Evolutionary conservation across 1,284 basidiomycete genomes (phyloP).

Genomic region (Marasmius fiardii): DNA sequence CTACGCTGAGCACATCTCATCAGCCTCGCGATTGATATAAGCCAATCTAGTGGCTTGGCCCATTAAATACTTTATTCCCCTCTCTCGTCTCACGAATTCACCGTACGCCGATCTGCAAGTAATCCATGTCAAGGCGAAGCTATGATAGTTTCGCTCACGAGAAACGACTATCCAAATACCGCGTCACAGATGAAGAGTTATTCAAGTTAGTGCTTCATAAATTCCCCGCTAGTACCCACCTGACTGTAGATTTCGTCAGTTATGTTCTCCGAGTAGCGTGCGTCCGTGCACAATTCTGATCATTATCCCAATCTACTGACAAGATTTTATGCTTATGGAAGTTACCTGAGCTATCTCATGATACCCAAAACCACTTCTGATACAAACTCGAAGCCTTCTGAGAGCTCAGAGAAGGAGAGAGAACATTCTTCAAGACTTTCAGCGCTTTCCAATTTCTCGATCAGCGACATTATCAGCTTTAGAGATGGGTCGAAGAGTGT

Average conservation of each 20-base stretch:
- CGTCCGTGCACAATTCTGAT: constrained; percentile 29
- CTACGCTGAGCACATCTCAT: no score
- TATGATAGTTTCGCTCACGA: constrained; percentile 65
- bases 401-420: constrained; percentile 47
- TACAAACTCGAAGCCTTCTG: constrained; percentile 23
- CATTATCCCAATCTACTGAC: constrained; percentile 6
- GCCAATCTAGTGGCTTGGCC: no score
- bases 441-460: constrained; percentile 74
- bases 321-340: constrained; percentile 25
- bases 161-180: constrained; percentile 67
- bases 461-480: constrained; percentile 79
- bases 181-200: constrained; percentile 76
- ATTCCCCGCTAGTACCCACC: constrained; percentile 8
- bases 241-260: constrained; percentile 33
- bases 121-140: constrained; percentile 63
- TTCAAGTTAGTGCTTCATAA: constrained; percentile 59
- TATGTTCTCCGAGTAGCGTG: constrained; percentile 79
- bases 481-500: constrained; percentile 77
- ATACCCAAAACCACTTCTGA: constrained; percentile 54
- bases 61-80: background rate
- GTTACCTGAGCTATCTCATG: constrained; percentile 67
- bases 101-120: background rate
- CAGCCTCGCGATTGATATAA: no score
- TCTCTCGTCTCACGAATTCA: background rate
- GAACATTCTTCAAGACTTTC: constrained; percentile 66